Conservation (phyloP, 2,329 filamentous ascomycete genomes). For the Alternaria consortialis region DNA sequence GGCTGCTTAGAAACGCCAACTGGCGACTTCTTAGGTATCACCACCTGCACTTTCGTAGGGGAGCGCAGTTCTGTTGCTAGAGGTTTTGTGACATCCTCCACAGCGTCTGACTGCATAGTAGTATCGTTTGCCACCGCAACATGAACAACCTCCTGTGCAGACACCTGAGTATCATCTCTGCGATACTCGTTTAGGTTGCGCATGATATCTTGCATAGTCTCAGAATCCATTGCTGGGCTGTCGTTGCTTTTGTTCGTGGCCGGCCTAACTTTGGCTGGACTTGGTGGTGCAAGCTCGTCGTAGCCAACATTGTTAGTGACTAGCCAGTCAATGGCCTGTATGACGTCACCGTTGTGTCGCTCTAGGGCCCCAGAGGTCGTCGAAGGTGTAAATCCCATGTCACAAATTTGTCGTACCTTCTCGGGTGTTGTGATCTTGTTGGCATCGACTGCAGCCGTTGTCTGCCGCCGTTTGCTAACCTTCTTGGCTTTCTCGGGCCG, state of each 20-base stretch:
- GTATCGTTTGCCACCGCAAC: not conserved
- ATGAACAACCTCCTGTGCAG: not conserved
- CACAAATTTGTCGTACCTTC: conserved; percentile 45
- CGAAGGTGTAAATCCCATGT: conserved; percentile 48
- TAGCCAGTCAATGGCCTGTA: conserved; percentile 44
- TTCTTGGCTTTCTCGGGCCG: conserved; percentile 40
- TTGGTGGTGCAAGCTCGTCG: conserved; percentile 42
- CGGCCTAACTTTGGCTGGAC: conserved; percentile 19
- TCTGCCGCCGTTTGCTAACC: conserved; percentile 35
- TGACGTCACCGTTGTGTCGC: conserved; percentile 42
- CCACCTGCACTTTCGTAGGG: conserved; percentile 34
- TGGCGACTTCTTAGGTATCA: conserved; percentile 30
- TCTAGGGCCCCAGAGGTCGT: conserved; percentile 38
- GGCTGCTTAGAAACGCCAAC: conserved; percentile 7
- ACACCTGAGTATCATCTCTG: conserved; percentile 2
- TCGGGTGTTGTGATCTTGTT: conserved; percentile 34
- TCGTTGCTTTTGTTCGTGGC: not conserved
- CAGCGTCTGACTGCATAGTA: not conserved
- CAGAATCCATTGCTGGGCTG: not conserved
- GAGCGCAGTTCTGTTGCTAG: not conserved
- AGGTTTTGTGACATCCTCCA: not conserved
- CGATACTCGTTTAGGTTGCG: conserved; percentile 15
- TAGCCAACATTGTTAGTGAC: conserved; percentile 34
- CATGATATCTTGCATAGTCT: conserved; percentile 13
- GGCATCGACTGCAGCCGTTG: conserved; percentile 17